A percentile compares a stretch with the other conserved stretches of the same genome.
phyloP scores from a whole-genome alignment of 2,329 filamentous ascomycete genomes.

The Clarireedia paspali region DNA sequence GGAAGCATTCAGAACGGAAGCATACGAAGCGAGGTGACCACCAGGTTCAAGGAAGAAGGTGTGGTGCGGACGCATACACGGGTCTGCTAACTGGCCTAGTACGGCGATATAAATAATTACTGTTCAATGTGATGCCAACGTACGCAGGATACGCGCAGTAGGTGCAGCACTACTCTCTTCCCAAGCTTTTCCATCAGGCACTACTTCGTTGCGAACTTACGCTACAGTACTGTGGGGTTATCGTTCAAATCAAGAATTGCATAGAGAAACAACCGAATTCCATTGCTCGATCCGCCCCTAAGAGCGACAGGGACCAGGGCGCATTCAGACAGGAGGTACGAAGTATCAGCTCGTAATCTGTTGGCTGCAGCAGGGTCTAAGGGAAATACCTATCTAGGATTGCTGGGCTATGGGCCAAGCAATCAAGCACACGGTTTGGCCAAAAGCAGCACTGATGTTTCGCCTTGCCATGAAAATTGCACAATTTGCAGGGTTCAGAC shows the following conservation, averaged over 20 bases:
- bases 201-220: too few species aligned
- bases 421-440: neutral
- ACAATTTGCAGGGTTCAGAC: neutral
- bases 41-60: too few species aligned
- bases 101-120: neutral
- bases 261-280: constrained; percentile 1
- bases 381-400: neutral
- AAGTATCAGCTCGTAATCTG: constrained; percentile 1
- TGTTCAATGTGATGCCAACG: too few species aligned
- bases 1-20: neutral
- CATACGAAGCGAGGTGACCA: too few species aligned
- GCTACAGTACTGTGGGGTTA: too few species aligned
- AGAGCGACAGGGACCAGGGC: too few species aligned
- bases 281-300: neutral
- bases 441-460: constrained; percentile 4
- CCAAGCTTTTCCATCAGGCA: too few species aligned
- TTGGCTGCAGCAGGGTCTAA: neutral
- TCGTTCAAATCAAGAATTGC: neutral
- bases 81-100: neutral
- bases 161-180: too few species aligned
- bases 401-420: neutral
- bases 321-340: too few species aligned
- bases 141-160: too few species aligned
- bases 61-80: neutral
- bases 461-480: constrained; percentile 4